Percentiles rank a stretch among this genome's conserved stretches.
Conservation (phyloP, 441 rosid genomes). For the Croton laevigatus region DNA sequence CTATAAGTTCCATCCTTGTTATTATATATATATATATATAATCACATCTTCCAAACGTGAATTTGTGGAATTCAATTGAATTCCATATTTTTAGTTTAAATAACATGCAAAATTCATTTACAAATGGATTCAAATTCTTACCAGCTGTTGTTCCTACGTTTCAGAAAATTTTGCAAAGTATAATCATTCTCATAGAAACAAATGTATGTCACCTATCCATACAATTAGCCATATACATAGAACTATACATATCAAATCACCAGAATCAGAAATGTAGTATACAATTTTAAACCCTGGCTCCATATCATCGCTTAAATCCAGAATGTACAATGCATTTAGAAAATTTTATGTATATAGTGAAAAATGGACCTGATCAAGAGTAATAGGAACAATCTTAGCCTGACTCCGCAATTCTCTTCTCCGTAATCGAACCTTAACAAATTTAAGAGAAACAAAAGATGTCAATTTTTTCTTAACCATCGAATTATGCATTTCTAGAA, state of each 20-base stretch:
- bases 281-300: neutral
- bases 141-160: too few species aligned
- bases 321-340: neutral
- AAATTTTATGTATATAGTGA: neutral
- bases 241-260: neutral
- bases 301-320: neutral
- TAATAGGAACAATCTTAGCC: constrained; percentile 84
- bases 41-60: too few species aligned
- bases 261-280: neutral
- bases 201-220: neutral
- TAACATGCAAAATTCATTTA: too few species aligned
- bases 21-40: too few species aligned
- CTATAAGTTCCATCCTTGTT: too few species aligned
- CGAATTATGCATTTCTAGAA: neutral
- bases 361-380: constrained; percentile 69
- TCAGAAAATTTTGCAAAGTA: too few species aligned
- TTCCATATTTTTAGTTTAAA: too few species aligned
- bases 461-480: neutral
- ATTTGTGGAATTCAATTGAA: too few species aligned
- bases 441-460: neutral
- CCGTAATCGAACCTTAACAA: constrained; percentile 62
- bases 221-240: neutral
- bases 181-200: neutral
- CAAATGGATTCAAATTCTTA: too few species aligned
- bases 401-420: constrained; percentile 62